These are phyloP conservation scores for Alternaria novae-zelandiae DNA, from an alignment of 2,329 filamentous ascomycete species.

Conservation along the genomic window DNA sequence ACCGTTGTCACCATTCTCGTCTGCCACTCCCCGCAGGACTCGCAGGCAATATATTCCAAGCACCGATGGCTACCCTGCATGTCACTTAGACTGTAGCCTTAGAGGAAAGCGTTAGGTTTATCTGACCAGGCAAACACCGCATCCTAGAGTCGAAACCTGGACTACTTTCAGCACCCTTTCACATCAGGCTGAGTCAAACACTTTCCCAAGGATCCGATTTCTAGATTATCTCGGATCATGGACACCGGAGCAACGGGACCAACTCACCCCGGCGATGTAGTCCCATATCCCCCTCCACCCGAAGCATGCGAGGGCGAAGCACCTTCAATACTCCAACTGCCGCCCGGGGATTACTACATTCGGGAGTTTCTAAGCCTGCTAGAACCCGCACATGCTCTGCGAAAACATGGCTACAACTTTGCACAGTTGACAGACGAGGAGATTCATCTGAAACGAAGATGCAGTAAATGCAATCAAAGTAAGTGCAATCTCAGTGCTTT, in stretches of 20 bases:
- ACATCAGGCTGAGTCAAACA: neutral
- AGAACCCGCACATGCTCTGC: neutral
- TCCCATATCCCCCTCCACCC: neutral
- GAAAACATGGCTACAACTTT: constrained; percentile 16
- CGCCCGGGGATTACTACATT: neutral
- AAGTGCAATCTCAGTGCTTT: neutral
- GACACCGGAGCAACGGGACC: neutral
- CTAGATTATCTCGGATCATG: neutral
- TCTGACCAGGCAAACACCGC: neutral
- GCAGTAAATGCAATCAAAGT: constrained; percentile 19
- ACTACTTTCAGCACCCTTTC: neutral
- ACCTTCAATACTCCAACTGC: neutral
- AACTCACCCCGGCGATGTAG: neutral
- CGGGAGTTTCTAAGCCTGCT: neutral
- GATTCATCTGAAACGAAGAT: constrained; percentile 16
- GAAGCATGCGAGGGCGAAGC: neutral
- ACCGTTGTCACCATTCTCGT: neutral
- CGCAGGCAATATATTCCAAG: neutral
- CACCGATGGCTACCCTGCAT: neutral
- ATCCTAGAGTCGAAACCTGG: neutral
- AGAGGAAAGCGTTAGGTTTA: neutral
- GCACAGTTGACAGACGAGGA: constrained; percentile 14
- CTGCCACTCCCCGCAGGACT: neutral
- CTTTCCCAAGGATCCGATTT: neutral
- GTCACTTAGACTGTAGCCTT: neutral